phyloP scores from a whole-genome alignment of 306 rosid species.

The Phaseolus lunatus region DNA sequence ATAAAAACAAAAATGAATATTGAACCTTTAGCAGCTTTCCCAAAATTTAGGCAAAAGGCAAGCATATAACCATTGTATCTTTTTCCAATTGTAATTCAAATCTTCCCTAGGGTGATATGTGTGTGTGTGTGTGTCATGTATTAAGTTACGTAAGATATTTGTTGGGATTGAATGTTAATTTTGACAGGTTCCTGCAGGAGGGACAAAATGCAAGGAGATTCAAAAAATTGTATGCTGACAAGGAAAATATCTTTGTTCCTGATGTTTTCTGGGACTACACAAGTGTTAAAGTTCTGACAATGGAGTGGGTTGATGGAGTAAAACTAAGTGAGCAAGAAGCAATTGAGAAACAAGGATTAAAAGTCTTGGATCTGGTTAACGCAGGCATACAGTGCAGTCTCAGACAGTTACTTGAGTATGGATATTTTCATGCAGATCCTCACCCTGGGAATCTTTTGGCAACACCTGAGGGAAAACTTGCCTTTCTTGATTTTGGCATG shows the following conservation, averaged over 20 bases:
- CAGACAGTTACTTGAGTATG: conserved; percentile 91
- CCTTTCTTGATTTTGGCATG: conserved; percentile 98
- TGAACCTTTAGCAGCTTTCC: conserved; percentile 15
- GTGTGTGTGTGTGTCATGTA: background rate
- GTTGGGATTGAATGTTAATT: conserved; percentile 81
- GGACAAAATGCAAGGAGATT: conserved; percentile 91
- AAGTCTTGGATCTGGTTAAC: conserved; percentile 84
- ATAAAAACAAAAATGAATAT: background rate
- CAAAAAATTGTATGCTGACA: conserved; percentile 92
- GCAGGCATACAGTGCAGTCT: conserved; percentile 95
- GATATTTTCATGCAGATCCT: conserved; percentile 99
- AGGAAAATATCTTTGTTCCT: conserved; percentile 84
- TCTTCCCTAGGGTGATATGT: conserved; percentile 8
- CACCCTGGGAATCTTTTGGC: conserved; percentile 99
- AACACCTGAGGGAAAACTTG: conserved; percentile 95
- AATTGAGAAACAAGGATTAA: conserved; percentile 88
- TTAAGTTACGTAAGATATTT: conserved; percentile 44
- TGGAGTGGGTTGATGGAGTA: conserved; percentile 97
- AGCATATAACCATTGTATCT: conserved; percentile 1
- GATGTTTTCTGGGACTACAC: conserved; percentile 95
- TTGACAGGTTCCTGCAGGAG: conserved; percentile 96
- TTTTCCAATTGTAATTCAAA: conserved; percentile 32
- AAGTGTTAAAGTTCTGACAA: conserved; percentile 82
- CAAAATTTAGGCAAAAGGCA: conserved; percentile 20
- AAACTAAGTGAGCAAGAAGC: conserved; percentile 91